Evolutionary conservation across 2,329 filamentous ascomycete genomes (phyloP), one percentile per base, ranked within the genome.

Genomic region (Xylaria sp.): DNA sequence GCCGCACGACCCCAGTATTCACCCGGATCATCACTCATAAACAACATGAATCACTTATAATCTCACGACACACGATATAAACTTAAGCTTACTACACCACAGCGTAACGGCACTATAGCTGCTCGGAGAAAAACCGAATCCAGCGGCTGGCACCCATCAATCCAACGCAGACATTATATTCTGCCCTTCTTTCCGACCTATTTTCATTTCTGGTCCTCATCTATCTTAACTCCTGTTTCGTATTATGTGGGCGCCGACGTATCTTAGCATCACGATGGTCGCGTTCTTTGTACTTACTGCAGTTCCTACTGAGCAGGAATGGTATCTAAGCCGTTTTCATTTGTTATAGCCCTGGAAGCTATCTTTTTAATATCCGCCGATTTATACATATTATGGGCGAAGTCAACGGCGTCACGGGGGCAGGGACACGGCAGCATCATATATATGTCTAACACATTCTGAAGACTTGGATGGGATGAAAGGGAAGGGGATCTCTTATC

Each of bases 1-100:
- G 38, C 79, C 76, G 60, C 78, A 76, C 47, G 80, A 81, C 51
- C 72, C 76, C 9, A 78, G 80, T 59, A 80, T 83, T 70, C 82
- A 81, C 25, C 76, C n/a, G n/a, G n/a, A n/a, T n/a, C n/a, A n/a
- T n/a, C n/a, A n/a, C n/a, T n/a, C n/a, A n/a, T n/a, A n/a, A n/a
- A n/a, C n/a, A n/a, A n/a, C n/a, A n/a, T n/a, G n/a, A n/a, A n/a
- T n/a, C n/a, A n/a, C n/a, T n/a, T n/a, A n/a, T n/a, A n/a, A n/a
- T n/a, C n/a, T n/a, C n/a, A n/a, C n/a, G n/a, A n/a, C n/a, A n/a
- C n/a, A n/a, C n/a, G n/a, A n/a, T n/a, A n/a, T n/a, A n/a, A n/a
- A n/a, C n/a, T n/a, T n/a, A n/a, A n/a, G n/a, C n/a, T n/a, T n/a
- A n/a, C n/a, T n/a, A n/a, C n/a, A n/a, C n/a, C n/a, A n/a, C n/a